Evolutionary conservation across 495 filamentous ascomycete species (phyloP).

Genomic region (Penicillium waksmanii): DNA sequence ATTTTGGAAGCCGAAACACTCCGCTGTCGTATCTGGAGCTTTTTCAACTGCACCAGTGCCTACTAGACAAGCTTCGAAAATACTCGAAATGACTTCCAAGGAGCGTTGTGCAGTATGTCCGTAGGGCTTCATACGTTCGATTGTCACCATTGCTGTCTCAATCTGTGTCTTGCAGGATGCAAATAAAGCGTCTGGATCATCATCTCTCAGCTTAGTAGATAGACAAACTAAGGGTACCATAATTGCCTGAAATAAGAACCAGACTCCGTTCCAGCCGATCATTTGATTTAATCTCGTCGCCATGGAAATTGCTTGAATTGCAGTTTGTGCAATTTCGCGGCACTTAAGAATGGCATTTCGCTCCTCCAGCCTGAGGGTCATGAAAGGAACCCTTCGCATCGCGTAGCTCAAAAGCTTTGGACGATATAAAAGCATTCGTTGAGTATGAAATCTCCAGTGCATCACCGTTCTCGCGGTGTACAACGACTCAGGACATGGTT

Average conservation of each 20-base stretch:
- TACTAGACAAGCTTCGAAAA: conserved; percentile 57
- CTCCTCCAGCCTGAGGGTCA: conserved; percentile 59
- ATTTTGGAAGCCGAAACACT: not conserved
- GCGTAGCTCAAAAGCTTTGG: conserved; percentile 68
- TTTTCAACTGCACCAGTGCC: not conserved
- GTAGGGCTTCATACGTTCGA: conserved; percentile 67
- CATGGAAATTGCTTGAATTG: conserved; percentile 64
- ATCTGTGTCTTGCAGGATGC: conserved; percentile 49
- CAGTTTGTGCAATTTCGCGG: conserved; percentile 62
- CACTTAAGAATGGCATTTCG: conserved; percentile 65
- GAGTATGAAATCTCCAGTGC: conserved; percentile 75
- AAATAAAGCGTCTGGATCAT: conserved; percentile 51
- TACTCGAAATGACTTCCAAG: conserved; percentile 63
- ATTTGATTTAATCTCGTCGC: conserved; percentile 68
- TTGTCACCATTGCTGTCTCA: conserved; percentile 63
- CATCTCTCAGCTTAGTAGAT: conserved; percentile 44
- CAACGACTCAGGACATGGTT: conserved; percentile 66
- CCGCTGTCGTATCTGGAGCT: conserved; percentile 10
- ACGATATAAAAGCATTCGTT: conserved; percentile 72
- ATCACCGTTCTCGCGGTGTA: conserved; percentile 69
- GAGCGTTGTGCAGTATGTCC: conserved; percentile 65
- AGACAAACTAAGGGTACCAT: conserved; percentile 73
- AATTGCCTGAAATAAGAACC: conserved; percentile 74
- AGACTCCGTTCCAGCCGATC: conserved; percentile 77
- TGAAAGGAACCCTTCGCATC: conserved; percentile 57